Evolutionary conservation across 2,329 filamentous ascomycete genomes (phyloP), one percentile per base, ranked within the genome.

Genomic region (Clarireedia homoeocarpa): DNA sequence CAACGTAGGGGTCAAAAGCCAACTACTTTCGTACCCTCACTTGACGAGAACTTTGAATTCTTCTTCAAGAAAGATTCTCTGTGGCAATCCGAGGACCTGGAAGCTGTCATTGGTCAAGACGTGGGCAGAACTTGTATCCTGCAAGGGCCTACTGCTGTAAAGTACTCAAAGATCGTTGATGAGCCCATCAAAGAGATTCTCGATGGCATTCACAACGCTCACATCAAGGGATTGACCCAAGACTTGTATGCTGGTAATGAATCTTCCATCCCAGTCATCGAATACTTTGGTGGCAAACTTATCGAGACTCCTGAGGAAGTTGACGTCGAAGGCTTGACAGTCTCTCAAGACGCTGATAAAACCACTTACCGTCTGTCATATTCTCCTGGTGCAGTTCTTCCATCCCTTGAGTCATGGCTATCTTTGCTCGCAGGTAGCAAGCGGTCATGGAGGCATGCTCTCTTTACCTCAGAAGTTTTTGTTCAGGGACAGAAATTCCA

Each of bases 31-130:
- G 91, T 99, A 30, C 94, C 94, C 5, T 80, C 88, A n/a, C 80
- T 99, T 23, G 94, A 99, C 66, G 91, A 95, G 61, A 96, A 92
- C 70, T 99, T 99, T 64, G 94, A 99, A 71, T 96, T 95, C 75
- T 99, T 90, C 78, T 99, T 99, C 86, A 99, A 99, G 84, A 99
- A 99, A 78, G 94, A 99, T 72, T 99, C 94, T 1, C 81, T 99
- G 6, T 99, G 94, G 94, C 94, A 99, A 74, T 97, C 94, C 1
- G 94, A 99, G 74, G 94, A 99, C 68, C 79, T 99, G 10, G 92
- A 95, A 67, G 94, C 94, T 53, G 91, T 99, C 57, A 91, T 96
- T 59, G 92, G 81, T 64, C 94, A 97, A 73, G 95, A 99, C 70
- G 94, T 99, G 58, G 91, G 90, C 61, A 84, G 95, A 69, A 96